Evolutionary conservation across 176 grass and related monocot species (phyloP).

Genomic region (Stipa capillata): DNA sequence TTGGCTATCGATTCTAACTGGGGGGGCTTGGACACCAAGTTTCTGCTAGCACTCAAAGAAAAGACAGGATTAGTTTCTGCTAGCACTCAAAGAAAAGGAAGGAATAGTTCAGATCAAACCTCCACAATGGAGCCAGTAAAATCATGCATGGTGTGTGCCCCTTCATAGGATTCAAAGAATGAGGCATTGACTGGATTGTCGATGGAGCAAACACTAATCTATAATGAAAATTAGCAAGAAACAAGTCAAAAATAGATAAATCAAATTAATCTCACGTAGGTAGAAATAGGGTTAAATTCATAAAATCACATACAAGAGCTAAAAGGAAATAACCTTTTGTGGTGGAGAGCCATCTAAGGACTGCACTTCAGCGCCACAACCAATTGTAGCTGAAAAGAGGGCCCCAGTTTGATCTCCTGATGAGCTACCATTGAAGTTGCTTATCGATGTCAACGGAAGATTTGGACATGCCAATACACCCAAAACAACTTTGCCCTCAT

Average conservation of each 20-base stretch:
- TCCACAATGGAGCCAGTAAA: conserved; percentile 69
- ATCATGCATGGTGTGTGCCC: conserved; percentile 83
- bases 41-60: conserved; percentile 58
- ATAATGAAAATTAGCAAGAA: conserved; percentile 16
- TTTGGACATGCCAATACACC: conserved; percentile 97
- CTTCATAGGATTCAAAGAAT: conserved; percentile 97
- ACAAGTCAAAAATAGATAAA: background rate
- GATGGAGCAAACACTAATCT: conserved; percentile 62
- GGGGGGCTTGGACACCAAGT: conserved; percentile 88
- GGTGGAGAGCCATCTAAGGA: conserved; percentile 50
- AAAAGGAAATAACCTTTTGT: conserved; percentile 52
- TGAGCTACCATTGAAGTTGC: conserved; percentile 22
- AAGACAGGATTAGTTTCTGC: background rate
- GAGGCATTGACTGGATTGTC: conserved; percentile 66
- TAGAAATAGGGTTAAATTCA: conserved; percentile 1
- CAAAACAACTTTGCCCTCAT: conserved; percentile 90
- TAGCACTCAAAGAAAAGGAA: background rate
- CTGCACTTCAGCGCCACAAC: conserved; percentile 68
- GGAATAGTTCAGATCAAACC: conserved; percentile 31
- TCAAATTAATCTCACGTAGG: background rate
- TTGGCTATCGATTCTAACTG: conserved; percentile 95
- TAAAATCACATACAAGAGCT: background rate
- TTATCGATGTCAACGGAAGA: conserved; percentile 76
- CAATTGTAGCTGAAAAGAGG: conserved; percentile 83
- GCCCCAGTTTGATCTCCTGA: conserved; percentile 50